Conservation (phyloP, 768 basidiomycete genomes). For the Termitomyces sp. region DNA sequence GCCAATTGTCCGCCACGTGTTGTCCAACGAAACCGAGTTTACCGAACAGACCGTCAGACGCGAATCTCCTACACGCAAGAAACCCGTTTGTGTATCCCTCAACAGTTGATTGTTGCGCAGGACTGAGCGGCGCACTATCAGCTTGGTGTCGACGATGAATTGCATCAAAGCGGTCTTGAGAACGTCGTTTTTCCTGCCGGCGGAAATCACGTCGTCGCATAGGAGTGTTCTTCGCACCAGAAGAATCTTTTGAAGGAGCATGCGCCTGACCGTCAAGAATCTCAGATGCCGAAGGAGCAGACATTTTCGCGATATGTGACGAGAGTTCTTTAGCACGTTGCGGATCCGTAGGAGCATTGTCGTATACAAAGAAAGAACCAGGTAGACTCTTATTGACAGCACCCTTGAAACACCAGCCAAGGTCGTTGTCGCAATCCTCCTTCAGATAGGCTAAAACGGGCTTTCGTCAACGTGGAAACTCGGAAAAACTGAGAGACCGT, state of each 20-base stretch:
- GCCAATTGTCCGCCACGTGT: slow-evolving; percentile 47
- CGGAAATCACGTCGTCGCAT: background rate
- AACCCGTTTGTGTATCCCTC: slow-evolving; percentile 61
- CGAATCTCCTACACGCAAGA: slow-evolving; percentile 50
- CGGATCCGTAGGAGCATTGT: slow-evolving; percentile 10
- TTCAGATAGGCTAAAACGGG: slow-evolving; percentile 45
- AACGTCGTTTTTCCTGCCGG: background rate
- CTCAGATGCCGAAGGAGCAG: slow-evolving; percentile 9
- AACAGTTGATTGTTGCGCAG: slow-evolving; percentile 17
- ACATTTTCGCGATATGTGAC: slow-evolving; percentile 4
- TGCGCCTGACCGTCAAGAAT: slow-evolving; percentile 5
- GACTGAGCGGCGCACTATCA: slow-evolving; percentile 10
- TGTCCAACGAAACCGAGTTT: slow-evolving; percentile 59
- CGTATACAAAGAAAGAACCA: slow-evolving; percentile 49
- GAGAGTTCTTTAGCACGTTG: slow-evolving; percentile 1
- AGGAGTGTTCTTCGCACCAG: background rate
- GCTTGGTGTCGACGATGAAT: slow-evolving; percentile 15
- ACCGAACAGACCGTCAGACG: slow-evolving; percentile 33
- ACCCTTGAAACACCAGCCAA: slow-evolving; percentile 66
- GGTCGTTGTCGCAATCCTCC: slow-evolving; percentile 53
- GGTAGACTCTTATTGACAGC: slow-evolving; percentile 56
- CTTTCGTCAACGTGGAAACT: background rate
- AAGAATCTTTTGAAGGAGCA: background rate
- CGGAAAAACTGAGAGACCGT: slow-evolving; percentile 15
- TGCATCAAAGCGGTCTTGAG: slow-evolving; percentile 21